Percentiles rank a stretch among this genome's conserved stretches.
These are phyloP conservation scores for Diplodia corticola DNA, from an alignment of 2,329 filamentous ascomycete species.

Conservation along the genomic window DNA sequence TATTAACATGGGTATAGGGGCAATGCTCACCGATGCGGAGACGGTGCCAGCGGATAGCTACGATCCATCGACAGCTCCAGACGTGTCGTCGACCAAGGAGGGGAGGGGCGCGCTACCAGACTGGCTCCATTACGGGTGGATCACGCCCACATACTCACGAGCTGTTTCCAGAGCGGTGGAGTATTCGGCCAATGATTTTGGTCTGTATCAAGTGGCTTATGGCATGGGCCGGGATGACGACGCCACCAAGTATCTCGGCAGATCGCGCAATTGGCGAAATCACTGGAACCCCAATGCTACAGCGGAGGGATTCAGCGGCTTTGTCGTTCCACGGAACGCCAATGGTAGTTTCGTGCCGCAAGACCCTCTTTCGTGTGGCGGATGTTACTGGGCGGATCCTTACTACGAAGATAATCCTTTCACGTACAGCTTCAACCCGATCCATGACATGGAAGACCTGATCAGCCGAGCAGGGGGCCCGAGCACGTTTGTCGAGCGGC, in stretches of 20 bases:
- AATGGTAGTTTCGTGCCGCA: conserved; percentile 52
- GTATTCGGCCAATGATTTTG: conserved; percentile 70
- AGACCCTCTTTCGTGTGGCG: conserved; percentile 57
- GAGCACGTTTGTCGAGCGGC: conserved; percentile 55
- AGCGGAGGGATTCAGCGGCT: conserved; percentile 63
- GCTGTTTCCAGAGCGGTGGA: conserved; percentile 67
- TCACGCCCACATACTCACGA: conserved; percentile 62
- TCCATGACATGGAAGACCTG: conserved; percentile 62
- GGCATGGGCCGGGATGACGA: conserved; percentile 42
- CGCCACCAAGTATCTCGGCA: conserved; percentile 59
- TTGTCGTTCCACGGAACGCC: conserved; percentile 62
- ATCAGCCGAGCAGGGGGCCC: conserved; percentile 58
- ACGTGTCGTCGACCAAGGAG: conserved; percentile 62
- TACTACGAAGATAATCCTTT: conserved; percentile 62
- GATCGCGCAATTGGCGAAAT: conserved; percentile 69
- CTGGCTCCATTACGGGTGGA: conserved; percentile 65
- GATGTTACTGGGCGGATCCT: conserved; percentile 63
- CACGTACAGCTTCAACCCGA: conserved; percentile 68
- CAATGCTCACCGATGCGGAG: conserved; percentile 69
- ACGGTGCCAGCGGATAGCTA: conserved; percentile 60
- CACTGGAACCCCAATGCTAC: conserved; percentile 65
- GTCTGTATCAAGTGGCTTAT: conserved; percentile 62
- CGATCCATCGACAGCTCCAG: conserved; percentile 55
- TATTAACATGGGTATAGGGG: conserved; percentile 29
- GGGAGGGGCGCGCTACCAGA: conserved; percentile 69